Evolutionary conservation across 2,329 filamentous ascomycete species (phyloP).

Genomic region (Stachybotrys echinatus): DNA sequence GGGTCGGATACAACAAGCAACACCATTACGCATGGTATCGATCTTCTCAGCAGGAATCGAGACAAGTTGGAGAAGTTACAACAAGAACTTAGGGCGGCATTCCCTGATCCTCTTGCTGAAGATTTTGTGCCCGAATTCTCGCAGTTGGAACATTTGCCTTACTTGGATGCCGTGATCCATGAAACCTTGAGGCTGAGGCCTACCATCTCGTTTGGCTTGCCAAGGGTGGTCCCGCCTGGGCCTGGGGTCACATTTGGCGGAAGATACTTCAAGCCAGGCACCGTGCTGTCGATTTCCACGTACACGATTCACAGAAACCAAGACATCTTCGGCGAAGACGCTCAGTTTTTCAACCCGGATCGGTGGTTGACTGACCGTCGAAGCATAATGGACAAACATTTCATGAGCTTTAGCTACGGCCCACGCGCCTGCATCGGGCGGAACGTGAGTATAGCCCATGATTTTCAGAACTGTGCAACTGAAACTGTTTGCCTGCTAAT

Average conservation of each 20-base stretch:
- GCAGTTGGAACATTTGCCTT: background rate
- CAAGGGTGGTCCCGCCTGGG: constrained; percentile 1
- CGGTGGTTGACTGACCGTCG: background rate
- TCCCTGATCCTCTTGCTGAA: too few relatives aligned
- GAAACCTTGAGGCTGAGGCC: constrained; percentile 3
- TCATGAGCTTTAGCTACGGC: constrained; percentile 2
- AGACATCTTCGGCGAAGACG: background rate
- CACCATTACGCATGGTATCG: too few relatives aligned
- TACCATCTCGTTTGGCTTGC: constrained; percentile 4
- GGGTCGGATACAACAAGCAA: too few relatives aligned
- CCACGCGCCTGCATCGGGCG: constrained; percentile 2
- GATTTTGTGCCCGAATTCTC: background rate
- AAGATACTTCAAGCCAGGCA: constrained; percentile 1
- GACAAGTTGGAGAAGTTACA: too few relatives aligned
- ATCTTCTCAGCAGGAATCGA: too few relatives aligned
- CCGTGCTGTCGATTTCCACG: constrained; percentile 2
- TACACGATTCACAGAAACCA: constrained; percentile 2
- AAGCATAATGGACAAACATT: background rate
- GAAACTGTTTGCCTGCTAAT: too few relatives aligned
- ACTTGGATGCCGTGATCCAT: constrained; percentile 2
- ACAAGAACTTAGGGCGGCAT: too few relatives aligned
- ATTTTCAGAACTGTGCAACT: too few relatives aligned
- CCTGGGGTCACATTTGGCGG: constrained; percentile 1
- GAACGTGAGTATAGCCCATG: background rate
- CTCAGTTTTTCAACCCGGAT: background rate